Evolutionary conservation across 352 stramenopile genomes (phyloP).

Genomic region (Globisporangium perplexum): DNA sequence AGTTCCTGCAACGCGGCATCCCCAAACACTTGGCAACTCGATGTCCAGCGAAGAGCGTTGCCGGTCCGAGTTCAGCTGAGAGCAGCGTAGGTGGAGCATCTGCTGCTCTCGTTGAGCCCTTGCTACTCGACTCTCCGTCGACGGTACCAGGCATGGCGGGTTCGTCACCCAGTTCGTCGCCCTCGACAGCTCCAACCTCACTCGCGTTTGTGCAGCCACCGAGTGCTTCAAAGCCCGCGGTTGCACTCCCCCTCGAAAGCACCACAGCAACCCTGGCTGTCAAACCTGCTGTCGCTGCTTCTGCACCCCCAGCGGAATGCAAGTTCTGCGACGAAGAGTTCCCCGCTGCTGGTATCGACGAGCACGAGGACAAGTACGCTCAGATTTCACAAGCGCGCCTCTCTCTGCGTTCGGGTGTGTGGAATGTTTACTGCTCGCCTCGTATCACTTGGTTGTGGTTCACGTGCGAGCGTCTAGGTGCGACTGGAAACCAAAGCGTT

Average conservation of each 20-base stretch:
- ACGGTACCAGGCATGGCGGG: too few species aligned
- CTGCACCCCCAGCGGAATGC: constrained; percentile 28
- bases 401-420: neutral
- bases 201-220: neutral
- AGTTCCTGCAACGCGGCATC: constrained; percentile 75
- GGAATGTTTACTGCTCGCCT: neutral
- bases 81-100: neutral
- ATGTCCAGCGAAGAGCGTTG: constrained; percentile 36
- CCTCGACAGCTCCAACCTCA: too few species aligned
- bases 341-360: constrained; percentile 34
- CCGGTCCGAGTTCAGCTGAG: neutral
- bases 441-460: neutral
- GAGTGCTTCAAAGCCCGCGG: neutral
- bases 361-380: constrained; percentile 52
- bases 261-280: neutral
- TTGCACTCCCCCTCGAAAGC: neutral
- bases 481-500: constrained; percentile 73
- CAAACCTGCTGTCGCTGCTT: neutral
- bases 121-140: neutral
- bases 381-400: neutral
- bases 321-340: constrained; percentile 83
- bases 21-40: constrained; percentile 69
- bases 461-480: constrained; percentile 26
- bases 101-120: neutral
- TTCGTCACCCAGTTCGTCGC: neutral